A percentile compares a stretch with the other conserved stretches of the same genome.
Evolutionary conservation across 495 filamentous ascomycete genomes (phyloP).

Genomic region (Astrothelium subdiscretum): DNA sequence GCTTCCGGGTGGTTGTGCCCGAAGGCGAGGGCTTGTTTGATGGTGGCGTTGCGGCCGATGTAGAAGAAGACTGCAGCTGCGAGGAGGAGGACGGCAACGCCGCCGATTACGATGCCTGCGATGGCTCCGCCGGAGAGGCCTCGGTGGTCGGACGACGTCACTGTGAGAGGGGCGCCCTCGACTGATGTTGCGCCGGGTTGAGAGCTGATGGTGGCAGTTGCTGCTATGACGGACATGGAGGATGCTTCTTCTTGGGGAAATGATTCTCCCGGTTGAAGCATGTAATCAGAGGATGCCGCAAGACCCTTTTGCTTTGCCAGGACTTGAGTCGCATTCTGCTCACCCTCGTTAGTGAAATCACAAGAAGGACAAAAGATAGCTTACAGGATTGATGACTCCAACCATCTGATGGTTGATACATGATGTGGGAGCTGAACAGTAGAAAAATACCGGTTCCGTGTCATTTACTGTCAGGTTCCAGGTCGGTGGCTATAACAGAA

Average conservation of each 20-base stretch:
- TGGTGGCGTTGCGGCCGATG: slow-evolving; percentile 17
- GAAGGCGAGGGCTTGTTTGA: slow-evolving; percentile 11
- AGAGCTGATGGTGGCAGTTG: slow-evolving; percentile 7
- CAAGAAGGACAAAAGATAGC: neutral
- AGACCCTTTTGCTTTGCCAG: slow-evolving; percentile 20
- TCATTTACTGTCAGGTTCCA: slow-evolving; percentile 43
- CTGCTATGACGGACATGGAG: slow-evolving; percentile 9
- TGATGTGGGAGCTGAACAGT: slow-evolving; percentile 40
- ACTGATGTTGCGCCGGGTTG: neutral
- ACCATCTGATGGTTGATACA: slow-evolving; percentile 34
- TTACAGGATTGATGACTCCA: slow-evolving; percentile 35
- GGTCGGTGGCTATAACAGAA: slow-evolving; percentile 28
- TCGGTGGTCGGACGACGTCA: neutral
- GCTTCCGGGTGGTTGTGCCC: neutral
- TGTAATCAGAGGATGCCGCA: slow-evolving; percentile 24
- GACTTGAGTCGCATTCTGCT: slow-evolving; percentile 19
- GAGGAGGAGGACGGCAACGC: slow-evolving; percentile 22
- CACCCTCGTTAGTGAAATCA: neutral
- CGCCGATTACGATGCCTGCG: slow-evolving; percentile 36
- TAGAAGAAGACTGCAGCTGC: slow-evolving; percentile 34
- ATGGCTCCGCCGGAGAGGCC: slow-evolving; percentile 33
- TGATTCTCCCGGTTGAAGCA: slow-evolving; percentile 32
- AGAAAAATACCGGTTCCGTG: slow-evolving; percentile 49
- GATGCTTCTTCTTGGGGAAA: slow-evolving; percentile 23
- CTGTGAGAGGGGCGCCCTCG: neutral